These are phyloP conservation scores for Aureobasidium sp. DNA, from an alignment of 2,329 filamentous ascomycete genomes.

Conservation along the genomic window DNA sequence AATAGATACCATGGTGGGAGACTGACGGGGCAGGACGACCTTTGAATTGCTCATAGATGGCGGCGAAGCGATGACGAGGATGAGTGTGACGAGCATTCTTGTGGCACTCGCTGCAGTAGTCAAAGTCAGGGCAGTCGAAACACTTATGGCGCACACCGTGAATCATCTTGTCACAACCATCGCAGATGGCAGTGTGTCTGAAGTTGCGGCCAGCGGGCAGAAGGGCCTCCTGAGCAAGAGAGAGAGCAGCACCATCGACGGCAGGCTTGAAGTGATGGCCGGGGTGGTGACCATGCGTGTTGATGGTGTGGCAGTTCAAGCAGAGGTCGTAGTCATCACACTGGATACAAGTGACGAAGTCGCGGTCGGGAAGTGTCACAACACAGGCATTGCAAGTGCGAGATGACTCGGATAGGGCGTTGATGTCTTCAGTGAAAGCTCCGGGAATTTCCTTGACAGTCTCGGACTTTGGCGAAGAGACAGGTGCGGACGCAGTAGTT, in stretches of 20 bases:
- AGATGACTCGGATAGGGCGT: conserved; percentile 28
- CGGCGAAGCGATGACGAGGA: conserved; percentile 78
- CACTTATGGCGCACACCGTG: conserved; percentile 92
- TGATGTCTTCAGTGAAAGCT: conserved; percentile 39
- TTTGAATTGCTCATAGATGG: conserved; percentile 59
- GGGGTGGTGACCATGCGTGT: conserved; percentile 85
- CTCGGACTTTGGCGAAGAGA: conserved; percentile 16
- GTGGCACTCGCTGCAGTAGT: conserved; percentile 78
- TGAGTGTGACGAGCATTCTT: conserved; percentile 62
- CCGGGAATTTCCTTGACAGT: conserved; percentile 37
- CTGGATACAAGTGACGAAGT: conserved; percentile 76
- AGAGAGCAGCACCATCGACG: conserved; percentile 55
- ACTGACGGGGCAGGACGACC: conserved; percentile 46
- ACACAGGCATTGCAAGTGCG: conserved; percentile 71
- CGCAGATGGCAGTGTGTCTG: conserved; percentile 82
- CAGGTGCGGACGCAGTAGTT: conserved; percentile 19
- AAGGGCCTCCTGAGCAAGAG: conserved; percentile 56
- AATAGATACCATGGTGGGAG: conserved; percentile 80
- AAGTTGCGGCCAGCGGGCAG: conserved; percentile 74
- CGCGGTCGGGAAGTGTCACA: conserved; percentile 58
- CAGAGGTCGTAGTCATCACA: conserved; percentile 95
- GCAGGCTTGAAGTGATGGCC: conserved; percentile 71
- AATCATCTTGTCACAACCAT: conserved; percentile 86
- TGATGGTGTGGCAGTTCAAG: conserved; percentile 66
- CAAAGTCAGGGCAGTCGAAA: conserved; percentile 93